A percentile compares a stretch with the other conserved stretches of the same genome.
Conservation (phyloP, 371 early-diverging fungal genomes). For the Chytridium lagenaria region DNA sequence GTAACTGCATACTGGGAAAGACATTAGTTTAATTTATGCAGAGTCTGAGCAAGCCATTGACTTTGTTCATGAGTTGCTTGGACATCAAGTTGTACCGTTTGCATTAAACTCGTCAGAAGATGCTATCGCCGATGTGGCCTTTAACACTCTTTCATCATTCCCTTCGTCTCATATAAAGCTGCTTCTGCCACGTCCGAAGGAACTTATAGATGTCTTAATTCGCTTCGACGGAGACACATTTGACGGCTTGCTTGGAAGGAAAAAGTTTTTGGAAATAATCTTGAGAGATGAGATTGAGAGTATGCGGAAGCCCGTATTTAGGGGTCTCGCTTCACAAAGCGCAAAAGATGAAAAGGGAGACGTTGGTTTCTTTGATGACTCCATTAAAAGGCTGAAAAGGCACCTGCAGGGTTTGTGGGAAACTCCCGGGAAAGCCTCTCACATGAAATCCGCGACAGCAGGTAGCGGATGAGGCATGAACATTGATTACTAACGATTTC, state of each 20-base stretch:
- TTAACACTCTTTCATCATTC: background rate
- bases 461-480: too few species aligned
- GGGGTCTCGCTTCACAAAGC: background rate
- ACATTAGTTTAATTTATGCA: background rate
- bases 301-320: constrained; percentile 5
- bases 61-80: background rate
- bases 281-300: background rate
- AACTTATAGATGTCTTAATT: background rate
- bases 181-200: background rate
- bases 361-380: background rate
- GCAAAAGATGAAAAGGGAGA: background rate
- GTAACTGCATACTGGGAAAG: too few species aligned
- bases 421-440: background rate
- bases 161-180: background rate
- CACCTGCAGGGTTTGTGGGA: background rate
- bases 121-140: background rate
- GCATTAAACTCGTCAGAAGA: background rate
- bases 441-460: background rate
- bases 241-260: background rate
- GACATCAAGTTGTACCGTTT: background rate
- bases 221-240: background rate
- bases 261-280: background rate
- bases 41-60: background rate
- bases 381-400: background rate
- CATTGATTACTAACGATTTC: background rate